Base-by-base conservation (phyloP, 768 basidiomycete genomes). In the Russula ochroleuca region DNA sequence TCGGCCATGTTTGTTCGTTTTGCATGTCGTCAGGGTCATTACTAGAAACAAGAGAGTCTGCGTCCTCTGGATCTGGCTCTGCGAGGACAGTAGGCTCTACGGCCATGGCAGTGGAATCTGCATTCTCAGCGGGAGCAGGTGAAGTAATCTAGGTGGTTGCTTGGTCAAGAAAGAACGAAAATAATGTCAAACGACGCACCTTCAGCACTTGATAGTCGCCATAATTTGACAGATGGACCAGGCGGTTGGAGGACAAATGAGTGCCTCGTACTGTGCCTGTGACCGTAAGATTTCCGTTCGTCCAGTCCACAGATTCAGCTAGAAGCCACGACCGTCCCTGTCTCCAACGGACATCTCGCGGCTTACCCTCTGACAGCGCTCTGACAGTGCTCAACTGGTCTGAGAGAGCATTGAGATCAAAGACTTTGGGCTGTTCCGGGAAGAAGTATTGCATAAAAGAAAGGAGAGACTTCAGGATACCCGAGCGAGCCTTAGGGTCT, bases 1-100 rank as follows among this genome's bases (percentile, higher is more conserved):
- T 96, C 0, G 96, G 96, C 95, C 96, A 98, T 0, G 96, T 99
- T 74, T 99, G 96, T 70, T 99, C 96, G 72, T 96, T 97, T 40
- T 81, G 85, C 75, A 97, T 81, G 61, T 92, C 87, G 70, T 98
- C 94, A 5, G 89, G 91, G 25, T 90, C 85, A 72, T 96, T 94
- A 55, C 83, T 87, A 1, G 93, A 94, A 14, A 91, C 82, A 54
- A 98, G 76, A 7, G 94, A 94, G 73, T 98, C 95, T 0, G 88
- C 90, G 1, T 84, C 79, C 0, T 83, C 80, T 0, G 78, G 70
- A 56, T 83, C 77, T 0, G 87, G 86, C 69, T 88, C 85, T 0
- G 86, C 87, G 17, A 96, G 73, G 41, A 86, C 65, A 28, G 75
- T 72, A 0, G 87, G 78, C 68, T 92, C 92, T 21, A 87, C 71